Evolutionary conservation across 2,329 filamentous ascomycete genomes (phyloP), one percentile per base, ranked within the genome.

Genomic region (Trichoderma harzianum): DNA sequence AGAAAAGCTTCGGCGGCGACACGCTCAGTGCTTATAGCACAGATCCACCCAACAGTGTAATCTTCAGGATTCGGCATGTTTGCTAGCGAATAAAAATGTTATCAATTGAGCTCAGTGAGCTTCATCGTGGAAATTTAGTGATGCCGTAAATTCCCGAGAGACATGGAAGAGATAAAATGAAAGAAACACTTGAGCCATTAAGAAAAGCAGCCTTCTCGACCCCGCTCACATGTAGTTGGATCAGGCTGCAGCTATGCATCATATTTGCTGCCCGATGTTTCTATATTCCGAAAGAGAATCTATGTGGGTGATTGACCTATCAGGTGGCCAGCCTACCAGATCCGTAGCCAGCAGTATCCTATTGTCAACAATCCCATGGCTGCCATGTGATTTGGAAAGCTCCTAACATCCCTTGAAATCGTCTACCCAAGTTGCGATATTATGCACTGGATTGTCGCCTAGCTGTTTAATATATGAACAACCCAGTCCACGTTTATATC

Each of bases 21-120:
- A 55, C 75, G 77, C 66, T 85, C 83, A 0, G 73, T 77, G 0
- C 6, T 21, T 1, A 84, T 72, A 11, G 83, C 82, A 69, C 82
- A 85, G 7, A 86, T 83, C 62, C 83, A 85, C 18, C 82, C 83
- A 10, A 85, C 78, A 0, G 78, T 82, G 66, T 84, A 85, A 5
- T 6, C 2, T 11, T 28, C 32, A 26, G 21, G 21, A 5, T 28
- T 21, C 7, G 60, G 5, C 60, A 62, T 62, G 5, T 11, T 14
- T 11, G 3, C 6, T 14, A 3, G n/a, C 1, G 2, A 18, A 24
- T 21, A 2, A n/a, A 34, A n/a, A 34, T 12, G 12, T n/a, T 14
- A 10, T 21, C 30, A 14, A 8, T 14, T 12, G 14, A 21, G 10
- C 12, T 34, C 10, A 14, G 16, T 12, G 4, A 14, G 30, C 28